Evolutionary conservation across 768 basidiomycete genomes (phyloP).

Genomic region (Rickenella mellea): DNA sequence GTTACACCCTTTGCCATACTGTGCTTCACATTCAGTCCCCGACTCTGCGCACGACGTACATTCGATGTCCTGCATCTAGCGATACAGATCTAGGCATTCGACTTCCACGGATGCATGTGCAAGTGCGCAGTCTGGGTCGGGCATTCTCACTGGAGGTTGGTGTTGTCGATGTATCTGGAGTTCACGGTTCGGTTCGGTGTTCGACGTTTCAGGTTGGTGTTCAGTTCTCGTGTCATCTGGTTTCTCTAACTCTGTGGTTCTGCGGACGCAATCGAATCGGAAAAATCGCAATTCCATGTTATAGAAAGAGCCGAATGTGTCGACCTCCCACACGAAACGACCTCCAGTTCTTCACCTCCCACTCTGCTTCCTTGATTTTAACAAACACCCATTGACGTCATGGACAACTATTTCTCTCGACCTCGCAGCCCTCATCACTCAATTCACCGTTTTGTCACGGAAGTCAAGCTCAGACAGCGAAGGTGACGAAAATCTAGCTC

Average conservation of each 20-base stretch:
- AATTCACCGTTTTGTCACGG: slow-evolving; percentile 43
- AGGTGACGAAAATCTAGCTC: not conserved
- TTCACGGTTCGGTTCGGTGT: slow-evolving; percentile 51
- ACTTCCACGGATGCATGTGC: slow-evolving; percentile 68
- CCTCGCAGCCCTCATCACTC: slow-evolving; percentile 47
- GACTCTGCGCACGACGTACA: slow-evolving; percentile 54
- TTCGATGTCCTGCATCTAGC: slow-evolving; percentile 45
- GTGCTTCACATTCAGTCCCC: slow-evolving; percentile 79
- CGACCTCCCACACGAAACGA: slow-evolving; percentile 23
- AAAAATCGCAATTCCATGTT: no score
- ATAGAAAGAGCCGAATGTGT: slow-evolving; percentile 47
- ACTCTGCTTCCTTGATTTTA: slow-evolving; percentile 47
- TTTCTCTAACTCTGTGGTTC: no score
- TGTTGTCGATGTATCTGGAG: slow-evolving; percentile 51
- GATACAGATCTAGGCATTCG: slow-evolving; percentile 42
- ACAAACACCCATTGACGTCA: slow-evolving; percentile 50
- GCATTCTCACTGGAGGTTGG: slow-evolving; percentile 75
- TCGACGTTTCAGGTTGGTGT: slow-evolving; percentile 72
- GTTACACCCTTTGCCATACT: slow-evolving; percentile 43
- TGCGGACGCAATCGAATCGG: no score
- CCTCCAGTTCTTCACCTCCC: slow-evolving; percentile 63
- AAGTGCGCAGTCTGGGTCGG: slow-evolving; percentile 56
- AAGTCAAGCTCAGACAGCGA: not conserved
- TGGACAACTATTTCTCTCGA: slow-evolving; percentile 62
- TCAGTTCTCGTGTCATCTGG: slow-evolving; percentile 5